These are phyloP conservation scores for Nothophytophthora sp. DNA, from an alignment of 352 stramenopile genomes.

Conservation along the genomic window DNA sequence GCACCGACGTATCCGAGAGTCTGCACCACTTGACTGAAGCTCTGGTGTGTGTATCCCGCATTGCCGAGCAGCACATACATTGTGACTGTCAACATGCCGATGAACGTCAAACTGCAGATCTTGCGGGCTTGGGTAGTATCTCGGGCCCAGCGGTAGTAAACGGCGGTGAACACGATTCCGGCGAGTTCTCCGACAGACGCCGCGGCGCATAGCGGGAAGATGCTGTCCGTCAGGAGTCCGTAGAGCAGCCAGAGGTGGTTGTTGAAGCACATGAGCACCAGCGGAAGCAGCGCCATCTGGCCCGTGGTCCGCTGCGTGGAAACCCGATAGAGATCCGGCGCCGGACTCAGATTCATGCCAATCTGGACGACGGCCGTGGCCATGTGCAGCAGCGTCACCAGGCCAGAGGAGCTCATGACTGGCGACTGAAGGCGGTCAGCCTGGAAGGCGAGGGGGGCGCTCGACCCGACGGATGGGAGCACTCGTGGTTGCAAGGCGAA, in stretches of 20 bases:
- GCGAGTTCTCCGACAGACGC: conserved; percentile 18
- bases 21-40: conserved; percentile 12
- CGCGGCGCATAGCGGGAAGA: conserved; percentile 29
- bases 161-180: conserved; percentile 18
- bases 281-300: conserved; percentile 37
- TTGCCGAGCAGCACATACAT: conserved; percentile 41
- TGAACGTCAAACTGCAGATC: conserved; percentile 6
- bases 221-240: conserved; percentile 23
- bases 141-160: conserved; percentile 26
- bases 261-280: conserved; percentile 47
- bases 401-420: conserved; percentile 20
- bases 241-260: conserved; percentile 44
- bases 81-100: conserved; percentile 19
- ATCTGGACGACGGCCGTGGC: conserved; percentile 34
- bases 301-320: conserved; percentile 29
- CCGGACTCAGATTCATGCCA: conserved; percentile 35
- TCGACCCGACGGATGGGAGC: conserved; percentile 8
- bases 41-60: conserved; percentile 31
- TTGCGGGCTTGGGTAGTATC: conserved; percentile 15
- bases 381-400: conserved; percentile 27
- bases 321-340: conserved; percentile 26
- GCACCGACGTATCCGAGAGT: conserved; percentile 41
- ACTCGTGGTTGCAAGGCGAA: conserved; percentile 25
- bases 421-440: conserved; percentile 15
- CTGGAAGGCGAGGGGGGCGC: conserved; percentile 28